Conservation (phyloP, 2,329 filamentous ascomycete genomes). For the Beauveria sp. region DNA sequence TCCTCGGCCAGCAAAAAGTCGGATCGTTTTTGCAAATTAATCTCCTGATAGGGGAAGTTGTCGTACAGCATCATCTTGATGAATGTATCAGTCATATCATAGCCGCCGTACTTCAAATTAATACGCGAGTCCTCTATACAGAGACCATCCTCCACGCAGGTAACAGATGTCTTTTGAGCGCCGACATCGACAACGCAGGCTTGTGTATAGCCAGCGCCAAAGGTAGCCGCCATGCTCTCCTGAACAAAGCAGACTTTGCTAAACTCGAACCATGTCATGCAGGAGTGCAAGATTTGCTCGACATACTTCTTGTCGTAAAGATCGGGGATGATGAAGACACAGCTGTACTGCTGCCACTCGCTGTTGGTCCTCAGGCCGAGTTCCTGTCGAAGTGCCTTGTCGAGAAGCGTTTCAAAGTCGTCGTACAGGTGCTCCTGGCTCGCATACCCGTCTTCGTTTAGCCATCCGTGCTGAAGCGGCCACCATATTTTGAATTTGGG, state of each 20-base stretch:
- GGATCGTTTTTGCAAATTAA: slow-evolving; percentile 83
- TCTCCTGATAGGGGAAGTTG: slow-evolving; percentile 90
- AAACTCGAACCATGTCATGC: slow-evolving; percentile 86
- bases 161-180: slow-evolving; percentile 94
- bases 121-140: slow-evolving; percentile 90
- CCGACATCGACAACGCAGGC: slow-evolving; percentile 95
- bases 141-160: slow-evolving; percentile 94
- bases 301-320: slow-evolving; percentile 94
- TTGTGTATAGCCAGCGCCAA: slow-evolving; percentile 88
- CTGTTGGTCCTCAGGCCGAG: slow-evolving; percentile 69
- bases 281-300: slow-evolving; percentile 72
- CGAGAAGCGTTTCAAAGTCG: slow-evolving; percentile 80
- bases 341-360: slow-evolving; percentile 85
- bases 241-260: slow-evolving; percentile 88
- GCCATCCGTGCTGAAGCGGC: slow-evolving; percentile 78
- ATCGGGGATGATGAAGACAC: slow-evolving; percentile 94
- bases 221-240: slow-evolving; percentile 89
- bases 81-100: slow-evolving; percentile 89
- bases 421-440: slow-evolving; percentile 74
- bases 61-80: slow-evolving; percentile 97
- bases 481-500: slow-evolving; percentile 90
- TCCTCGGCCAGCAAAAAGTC: slow-evolving; percentile 93
- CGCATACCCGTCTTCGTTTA: slow-evolving; percentile 84
- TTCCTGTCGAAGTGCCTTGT: slow-evolving; percentile 80
- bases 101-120: slow-evolving; percentile 89